Conservation (phyloP, 192 early-diverging fungal genomes). For the Mortierella hygrophila region DNA sequence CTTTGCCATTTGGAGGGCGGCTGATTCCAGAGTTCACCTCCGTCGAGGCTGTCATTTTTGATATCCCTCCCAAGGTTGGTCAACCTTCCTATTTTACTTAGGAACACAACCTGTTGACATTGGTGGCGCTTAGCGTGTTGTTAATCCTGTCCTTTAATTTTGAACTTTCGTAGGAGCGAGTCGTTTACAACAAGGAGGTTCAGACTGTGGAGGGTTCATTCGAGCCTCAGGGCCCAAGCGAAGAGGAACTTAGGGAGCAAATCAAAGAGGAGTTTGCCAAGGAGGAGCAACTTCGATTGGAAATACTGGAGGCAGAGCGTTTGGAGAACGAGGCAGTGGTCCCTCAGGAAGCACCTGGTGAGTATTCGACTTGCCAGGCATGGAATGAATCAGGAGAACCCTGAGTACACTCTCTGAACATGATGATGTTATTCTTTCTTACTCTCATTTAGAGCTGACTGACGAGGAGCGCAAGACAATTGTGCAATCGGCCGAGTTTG, state of each 20-base stretch:
- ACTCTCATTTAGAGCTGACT: constrained; percentile 69
- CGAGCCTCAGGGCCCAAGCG: constrained; percentile 62
- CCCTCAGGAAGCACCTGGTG: constrained; percentile 58
- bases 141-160: background rate
- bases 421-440: background rate
- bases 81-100: background rate
- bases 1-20: constrained; percentile 12
- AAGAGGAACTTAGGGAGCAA: constrained; percentile 65
- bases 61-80: constrained; percentile 85
- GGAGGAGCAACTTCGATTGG: constrained; percentile 63
- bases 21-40: constrained; percentile 76
- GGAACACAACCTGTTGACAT: background rate
- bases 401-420: background rate
- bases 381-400: background rate
- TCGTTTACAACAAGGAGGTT: constrained; percentile 92
- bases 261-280: constrained; percentile 75
- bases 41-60: constrained; percentile 84
- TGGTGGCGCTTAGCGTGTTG: background rate
- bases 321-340: constrained; percentile 52
- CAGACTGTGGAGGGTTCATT: constrained; percentile 75
- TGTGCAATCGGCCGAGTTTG: constrained; percentile 79
- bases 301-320: constrained; percentile 62
- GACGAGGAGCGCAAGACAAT: constrained; percentile 90
- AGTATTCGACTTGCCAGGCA: background rate
- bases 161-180: constrained; percentile 69